A percentile compares a stretch with the other conserved stretches of the same genome.
Evolutionary conservation across 2,329 filamentous ascomycete genomes (phyloP).

Genomic region (Akanthomyces dipterigenus): DNA sequence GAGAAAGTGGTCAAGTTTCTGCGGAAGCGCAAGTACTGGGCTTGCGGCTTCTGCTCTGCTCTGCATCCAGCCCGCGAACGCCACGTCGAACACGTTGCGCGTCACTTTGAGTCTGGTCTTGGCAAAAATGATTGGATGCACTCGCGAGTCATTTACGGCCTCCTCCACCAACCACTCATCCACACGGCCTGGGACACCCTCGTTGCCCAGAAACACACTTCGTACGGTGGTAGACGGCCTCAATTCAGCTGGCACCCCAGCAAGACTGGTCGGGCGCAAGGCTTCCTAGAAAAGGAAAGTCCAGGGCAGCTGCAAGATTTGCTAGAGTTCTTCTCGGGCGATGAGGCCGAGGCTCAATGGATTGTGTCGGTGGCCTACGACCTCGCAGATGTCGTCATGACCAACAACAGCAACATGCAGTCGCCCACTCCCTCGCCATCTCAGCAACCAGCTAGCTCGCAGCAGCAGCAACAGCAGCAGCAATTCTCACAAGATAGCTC

Average conservation of each 20-base stretch:
- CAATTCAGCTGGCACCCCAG: constrained; percentile 57
- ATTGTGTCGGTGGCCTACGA: constrained; percentile 54
- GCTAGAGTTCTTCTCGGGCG: constrained; percentile 57
- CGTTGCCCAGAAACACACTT: constrained; percentile 45
- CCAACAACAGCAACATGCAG: constrained; percentile 23
- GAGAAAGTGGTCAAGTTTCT: constrained; percentile 57
- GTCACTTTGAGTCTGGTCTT: constrained; percentile 58
- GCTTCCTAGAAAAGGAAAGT: constrained; percentile 55
- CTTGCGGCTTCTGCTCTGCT: constrained; percentile 60
- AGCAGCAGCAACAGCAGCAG: neutral
- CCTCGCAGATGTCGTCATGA: constrained; percentile 41
- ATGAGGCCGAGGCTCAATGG: constrained; percentile 48
- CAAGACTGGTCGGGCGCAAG: constrained; percentile 49
- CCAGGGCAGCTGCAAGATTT: constrained; percentile 58
- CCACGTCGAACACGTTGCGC: constrained; percentile 60
- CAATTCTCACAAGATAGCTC: constrained; percentile 21
- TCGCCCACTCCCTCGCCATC: constrained; percentile 26
- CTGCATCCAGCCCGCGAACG: constrained; percentile 58
- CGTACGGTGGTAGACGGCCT: constrained; percentile 47
- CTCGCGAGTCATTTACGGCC: constrained; percentile 59
- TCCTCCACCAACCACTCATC: constrained; percentile 59
- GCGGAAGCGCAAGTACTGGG: constrained; percentile 60
- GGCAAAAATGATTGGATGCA: constrained; percentile 63
- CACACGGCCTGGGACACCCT: constrained; percentile 55
- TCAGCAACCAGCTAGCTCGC: constrained; percentile 19